Conservation (phyloP, 1,139 yeast species). For the Candida anutae region DNA sequence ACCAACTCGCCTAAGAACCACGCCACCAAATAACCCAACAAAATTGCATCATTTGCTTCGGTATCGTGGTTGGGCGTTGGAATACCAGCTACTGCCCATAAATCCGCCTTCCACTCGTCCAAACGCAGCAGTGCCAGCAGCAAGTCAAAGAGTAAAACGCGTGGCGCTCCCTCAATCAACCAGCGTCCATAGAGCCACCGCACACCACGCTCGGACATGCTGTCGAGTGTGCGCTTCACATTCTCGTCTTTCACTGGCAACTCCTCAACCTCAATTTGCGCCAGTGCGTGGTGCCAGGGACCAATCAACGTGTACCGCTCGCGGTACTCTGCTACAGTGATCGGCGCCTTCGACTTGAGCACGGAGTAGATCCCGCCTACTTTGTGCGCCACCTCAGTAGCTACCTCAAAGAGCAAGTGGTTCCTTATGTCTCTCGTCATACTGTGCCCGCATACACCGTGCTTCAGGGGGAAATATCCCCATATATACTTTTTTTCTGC, state of each 20-base stretch:
- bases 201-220: conserved; percentile 78
- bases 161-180: conserved; percentile 96
- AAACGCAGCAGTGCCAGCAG: conserved; percentile 63
- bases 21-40: conserved; percentile 88
- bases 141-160: conserved; percentile 82
- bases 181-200: conserved; percentile 86
- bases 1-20: conserved; percentile 96
- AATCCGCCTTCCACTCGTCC: conserved; percentile 90
- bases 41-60: conserved; percentile 87
- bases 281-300: conserved; percentile 72
- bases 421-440: conserved; percentile 75
- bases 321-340: conserved; percentile 88
- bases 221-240: conserved; percentile 53
- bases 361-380: conserved; percentile 98
- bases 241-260: conserved; percentile 61
- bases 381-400: conserved; percentile 96
- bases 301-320: conserved; percentile 85
- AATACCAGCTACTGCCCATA: conserved; percentile 87
- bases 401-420: conserved; percentile 85
- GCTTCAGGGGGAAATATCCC: too few relatives aligned
- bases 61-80: conserved; percentile 87
- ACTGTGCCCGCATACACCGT: not conserved
- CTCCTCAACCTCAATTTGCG: conserved; percentile 91
- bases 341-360: conserved; percentile 92
- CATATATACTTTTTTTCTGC: too few relatives aligned